Evolutionary conservation across 176 grass and related monocot species (phyloP).

Genomic region (Cenchrus americanus): DNA sequence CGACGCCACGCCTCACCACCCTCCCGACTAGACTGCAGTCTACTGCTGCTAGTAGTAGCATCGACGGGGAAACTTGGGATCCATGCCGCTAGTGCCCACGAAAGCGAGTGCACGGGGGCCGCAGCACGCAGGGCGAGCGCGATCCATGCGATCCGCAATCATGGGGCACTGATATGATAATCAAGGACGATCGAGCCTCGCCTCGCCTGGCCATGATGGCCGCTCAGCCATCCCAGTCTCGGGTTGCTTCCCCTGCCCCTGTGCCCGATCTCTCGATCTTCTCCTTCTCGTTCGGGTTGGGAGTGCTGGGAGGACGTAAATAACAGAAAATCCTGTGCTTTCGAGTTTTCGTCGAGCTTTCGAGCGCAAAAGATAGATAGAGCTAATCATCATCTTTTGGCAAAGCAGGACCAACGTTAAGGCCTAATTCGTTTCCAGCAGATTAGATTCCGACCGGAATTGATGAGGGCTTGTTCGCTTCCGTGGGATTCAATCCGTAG

Average conservation of each 20-base stretch:
- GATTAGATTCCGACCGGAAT: too few species aligned
- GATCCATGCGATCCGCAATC: slow-evolving; percentile 32
- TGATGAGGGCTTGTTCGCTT: too few species aligned
- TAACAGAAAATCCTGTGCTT: neutral
- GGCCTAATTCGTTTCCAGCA: too few species aligned
- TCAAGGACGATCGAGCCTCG: slow-evolving; percentile 1
- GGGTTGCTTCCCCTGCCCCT: neutral
- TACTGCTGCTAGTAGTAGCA: neutral
- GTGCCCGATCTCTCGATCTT: slow-evolving; percentile 12
- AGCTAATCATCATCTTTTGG: neutral
- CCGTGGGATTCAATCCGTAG: too few species aligned
- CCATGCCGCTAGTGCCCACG: neutral
- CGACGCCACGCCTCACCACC: neutral
- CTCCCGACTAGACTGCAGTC: neutral
- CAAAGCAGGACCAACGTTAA: neutral
- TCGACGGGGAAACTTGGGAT: neutral
- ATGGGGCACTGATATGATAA: slow-evolving; percentile 42
- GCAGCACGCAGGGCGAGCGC: neutral
- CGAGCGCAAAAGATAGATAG: slow-evolving; percentile 8
- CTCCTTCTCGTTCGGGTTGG: neutral
- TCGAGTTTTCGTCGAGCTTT: slow-evolving; percentile 30
- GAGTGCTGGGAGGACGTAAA: neutral
- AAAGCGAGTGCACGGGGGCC: slow-evolving; percentile 33
- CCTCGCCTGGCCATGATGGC: slow-evolving; percentile 23
- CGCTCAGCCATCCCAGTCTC: slow-evolving; percentile 47